Percentiles rank a stretch among this genome's conserved stretches.
phyloP scores from a whole-genome alignment of 148 eudicot species.

The Fagopyrum tataricum region DNA sequence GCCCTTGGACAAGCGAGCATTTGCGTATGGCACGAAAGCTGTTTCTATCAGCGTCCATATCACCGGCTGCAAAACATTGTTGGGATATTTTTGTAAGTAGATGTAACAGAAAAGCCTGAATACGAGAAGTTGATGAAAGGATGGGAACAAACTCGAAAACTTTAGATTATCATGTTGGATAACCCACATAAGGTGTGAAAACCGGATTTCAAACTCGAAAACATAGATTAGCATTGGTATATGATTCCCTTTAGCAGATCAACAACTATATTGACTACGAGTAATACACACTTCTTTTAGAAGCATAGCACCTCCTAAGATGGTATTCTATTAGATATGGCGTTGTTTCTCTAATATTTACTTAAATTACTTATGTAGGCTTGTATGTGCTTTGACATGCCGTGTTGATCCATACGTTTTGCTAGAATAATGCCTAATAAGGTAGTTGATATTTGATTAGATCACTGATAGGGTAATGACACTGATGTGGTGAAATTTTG shows the following conservation, averaged over 20 bases:
- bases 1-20: slow-evolving; percentile 51
- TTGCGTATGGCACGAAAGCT: slow-evolving; percentile 56
- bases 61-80: slow-evolving; percentile 55
- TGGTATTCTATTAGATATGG: background rate
- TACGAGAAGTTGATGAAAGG: background rate
- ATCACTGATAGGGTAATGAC: too few relatives aligned
- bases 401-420: too few relatives aligned
- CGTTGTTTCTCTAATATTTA: background rate
- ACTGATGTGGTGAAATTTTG: too few relatives aligned
- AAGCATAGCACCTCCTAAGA: background rate
- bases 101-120: background rate
- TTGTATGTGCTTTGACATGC: too few relatives aligned
- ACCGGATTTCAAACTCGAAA: too few relatives aligned
- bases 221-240: too few relatives aligned
- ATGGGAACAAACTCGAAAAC: background rate
- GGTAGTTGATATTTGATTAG: too few relatives aligned
- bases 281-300: too few relatives aligned
- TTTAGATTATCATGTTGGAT: background rate
- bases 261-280: too few relatives aligned
- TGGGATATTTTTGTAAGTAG: background rate
- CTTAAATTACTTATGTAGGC: too few relatives aligned
- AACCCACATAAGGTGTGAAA: background rate
- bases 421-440: too few relatives aligned
- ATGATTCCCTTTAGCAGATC: too few relatives aligned
- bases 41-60: slow-evolving; percentile 64